Base-by-base conservation (phyloP, 345 rosid species). In the Jatropha curcas region DNA sequence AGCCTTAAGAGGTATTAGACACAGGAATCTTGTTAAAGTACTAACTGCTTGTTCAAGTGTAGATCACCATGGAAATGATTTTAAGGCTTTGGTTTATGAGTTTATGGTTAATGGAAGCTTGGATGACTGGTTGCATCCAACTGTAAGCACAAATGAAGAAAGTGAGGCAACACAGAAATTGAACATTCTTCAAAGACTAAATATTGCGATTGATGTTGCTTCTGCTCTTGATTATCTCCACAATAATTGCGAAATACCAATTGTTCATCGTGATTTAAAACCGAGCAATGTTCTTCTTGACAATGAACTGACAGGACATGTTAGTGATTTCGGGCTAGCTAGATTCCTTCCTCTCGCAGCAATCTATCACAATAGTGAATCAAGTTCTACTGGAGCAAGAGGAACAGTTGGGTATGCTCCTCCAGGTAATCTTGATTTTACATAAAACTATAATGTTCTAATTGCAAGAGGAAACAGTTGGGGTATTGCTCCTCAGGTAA, bases 21-120 rank as follows among this genome's bases (percentile, higher is more conserved):
- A 72, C 33, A 35, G 72, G 28, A 77, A 77, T 66, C 80, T 77
- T 14, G 76, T 77, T 14, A 77, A 77, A 64, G 67, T 77, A 16
- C 56, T 77, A 6, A 71, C 62, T 33, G 72, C 62, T 0, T 77
- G 76, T 63, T 77, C 76, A 7, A 41, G 76, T 6, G n/a, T 67
- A 27, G 76, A 66, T 33, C 41, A 59, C 45, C 45, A 33, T 6
- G 75, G 71, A 16, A 71, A 76, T 20, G 80, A 76, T 41, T 76
- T 76, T 65, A 70, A 76, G 71, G 80, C 80, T 19, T 27, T 76
- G 30, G 62, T 71, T 57, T 76, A 71, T 58, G 72, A 67, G 43
- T 71, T 67, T 51, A 71, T 72, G 76, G 68, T 37, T 2, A 71
- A 77, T 16, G 80, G 76, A 2, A 68, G 61, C 31, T 33, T 68